Evolutionary conservation across 2,329 filamentous ascomycete genomes (phyloP).

Genomic region (Cladosporium sp.): DNA sequence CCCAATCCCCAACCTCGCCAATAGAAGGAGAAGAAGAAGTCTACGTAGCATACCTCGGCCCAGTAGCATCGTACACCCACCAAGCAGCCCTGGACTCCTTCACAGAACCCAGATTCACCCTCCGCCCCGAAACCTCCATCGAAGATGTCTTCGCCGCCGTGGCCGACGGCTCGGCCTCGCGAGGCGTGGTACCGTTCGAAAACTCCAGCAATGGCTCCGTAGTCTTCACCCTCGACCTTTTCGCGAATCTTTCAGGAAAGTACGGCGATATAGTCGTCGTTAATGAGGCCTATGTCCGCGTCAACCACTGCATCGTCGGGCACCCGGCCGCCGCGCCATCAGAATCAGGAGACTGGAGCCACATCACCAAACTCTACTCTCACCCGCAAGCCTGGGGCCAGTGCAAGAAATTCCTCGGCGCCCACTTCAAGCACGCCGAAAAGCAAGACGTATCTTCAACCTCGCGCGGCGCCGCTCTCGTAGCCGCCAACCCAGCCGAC

Average conservation of each 20-base stretch:
- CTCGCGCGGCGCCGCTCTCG: slow-evolving; percentile 76
- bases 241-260: slow-evolving; percentile 68
- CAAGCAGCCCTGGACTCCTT: slow-evolving; percentile 40
- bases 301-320: slow-evolving; percentile 84
- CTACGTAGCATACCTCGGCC: slow-evolving; percentile 61
- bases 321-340: not conserved
- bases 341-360: slow-evolving; percentile 47
- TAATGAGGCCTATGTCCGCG: slow-evolving; percentile 81
- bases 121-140: slow-evolving; percentile 49
- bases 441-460: slow-evolving; percentile 83
- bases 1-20: not conserved
- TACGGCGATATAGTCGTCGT: slow-evolving; percentile 73
- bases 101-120: slow-evolving; percentile 20
- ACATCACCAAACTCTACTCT: slow-evolving; percentile 78
- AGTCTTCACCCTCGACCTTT: slow-evolving; percentile 82
- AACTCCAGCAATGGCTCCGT: slow-evolving; percentile 96
- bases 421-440: slow-evolving; percentile 71
- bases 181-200: slow-evolving; percentile 89
- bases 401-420: slow-evolving; percentile 72
- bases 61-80: slow-evolving; percentile 67
- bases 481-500: slow-evolving; percentile 55
- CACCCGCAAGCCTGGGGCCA: slow-evolving; percentile 97
- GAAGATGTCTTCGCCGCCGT: slow-evolving; percentile 77
- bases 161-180: slow-evolving; percentile 62
- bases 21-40: not conserved